Conservation (phyloP, 1,284 basidiomycete genomes). For the Tilletia walkeri region DNA sequence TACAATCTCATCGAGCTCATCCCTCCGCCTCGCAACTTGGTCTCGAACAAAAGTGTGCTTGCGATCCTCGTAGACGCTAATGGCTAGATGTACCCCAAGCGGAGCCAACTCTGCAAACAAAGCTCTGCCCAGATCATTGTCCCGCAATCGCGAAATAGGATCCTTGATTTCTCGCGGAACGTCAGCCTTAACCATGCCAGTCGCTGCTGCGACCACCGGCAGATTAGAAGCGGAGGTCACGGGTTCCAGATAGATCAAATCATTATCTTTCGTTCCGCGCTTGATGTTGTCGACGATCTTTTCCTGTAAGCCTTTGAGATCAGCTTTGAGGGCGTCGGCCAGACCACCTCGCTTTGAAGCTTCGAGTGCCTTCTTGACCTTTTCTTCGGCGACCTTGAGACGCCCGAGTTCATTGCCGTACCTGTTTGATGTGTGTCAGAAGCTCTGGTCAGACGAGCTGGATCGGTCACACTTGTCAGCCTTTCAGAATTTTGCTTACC, state of each 20-base stretch:
- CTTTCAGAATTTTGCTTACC: conserved; percentile 35
- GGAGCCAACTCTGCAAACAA: conserved; percentile 77
- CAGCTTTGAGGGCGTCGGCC: conserved; percentile 56
- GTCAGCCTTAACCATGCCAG: conserved; percentile 67
- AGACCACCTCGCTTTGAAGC: conserved; percentile 67
- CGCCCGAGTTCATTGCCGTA: conserved; percentile 50
- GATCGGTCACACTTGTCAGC: too few relatives aligned
- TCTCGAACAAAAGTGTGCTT: conserved; percentile 73
- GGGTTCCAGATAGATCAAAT: conserved; percentile 89
- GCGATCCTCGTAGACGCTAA: conserved; percentile 84
- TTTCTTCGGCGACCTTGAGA: conserved; percentile 52
- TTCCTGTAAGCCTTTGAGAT: conserved; percentile 67
- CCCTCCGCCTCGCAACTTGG: conserved; percentile 66
- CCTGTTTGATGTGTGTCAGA: conserved; percentile 19
- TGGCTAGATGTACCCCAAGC: conserved; percentile 84
- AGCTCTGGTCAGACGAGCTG: not conserved
- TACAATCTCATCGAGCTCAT: conserved; percentile 66
- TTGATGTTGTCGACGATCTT: conserved; percentile 62
- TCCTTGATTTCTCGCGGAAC: conserved; percentile 64
- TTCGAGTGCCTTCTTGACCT: conserved; percentile 72
- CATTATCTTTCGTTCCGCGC: conserved; percentile 81
- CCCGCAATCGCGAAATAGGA: conserved; percentile 45
- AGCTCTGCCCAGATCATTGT: conserved; percentile 56
- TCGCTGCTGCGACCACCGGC: conserved; percentile 66
- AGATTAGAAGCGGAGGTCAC: conserved; percentile 74